phyloP scores from a whole-genome alignment of 371 early-diverging fungal species.

The Catenaria anguillulae region DNA sequence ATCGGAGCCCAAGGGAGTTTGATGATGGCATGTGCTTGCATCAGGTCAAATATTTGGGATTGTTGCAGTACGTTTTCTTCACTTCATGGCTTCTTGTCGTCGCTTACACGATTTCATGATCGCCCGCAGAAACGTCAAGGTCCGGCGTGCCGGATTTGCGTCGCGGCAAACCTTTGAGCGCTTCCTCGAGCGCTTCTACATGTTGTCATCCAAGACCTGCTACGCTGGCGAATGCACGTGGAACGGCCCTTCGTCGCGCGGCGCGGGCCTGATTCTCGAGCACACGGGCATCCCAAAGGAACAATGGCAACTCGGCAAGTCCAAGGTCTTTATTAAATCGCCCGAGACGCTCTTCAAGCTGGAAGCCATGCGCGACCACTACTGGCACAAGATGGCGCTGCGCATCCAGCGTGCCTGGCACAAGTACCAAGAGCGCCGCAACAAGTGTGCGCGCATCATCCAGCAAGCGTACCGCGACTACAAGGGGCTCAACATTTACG shows the following conservation, averaged over 20 bases:
- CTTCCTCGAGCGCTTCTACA: conserved; percentile 84
- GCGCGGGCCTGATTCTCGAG: conserved; percentile 52
- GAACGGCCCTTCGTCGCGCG: conserved; percentile 29
- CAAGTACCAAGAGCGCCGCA: conserved; percentile 29
- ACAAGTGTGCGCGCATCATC: conserved; percentile 59
- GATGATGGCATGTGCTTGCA: conserved; percentile 81
- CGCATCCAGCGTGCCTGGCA: conserved; percentile 20
- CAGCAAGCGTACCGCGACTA: conserved; percentile 26
- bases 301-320: conserved; percentile 88
- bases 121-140: conserved; percentile 86
- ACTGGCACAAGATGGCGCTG: conserved; percentile 31
- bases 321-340: conserved; percentile 94
- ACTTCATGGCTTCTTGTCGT: too few species aligned
- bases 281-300: conserved; percentile 52
- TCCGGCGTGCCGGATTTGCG: conserved; percentile 97
- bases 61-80: conserved; percentile 57
- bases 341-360: conserved; percentile 83
- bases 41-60: conserved; percentile 98
- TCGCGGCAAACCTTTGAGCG: conserved; percentile 77
- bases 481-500: conserved; percentile 44
- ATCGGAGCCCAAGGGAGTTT: conserved; percentile 72
- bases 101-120: too few species aligned
- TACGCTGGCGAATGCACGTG: conserved; percentile 40
- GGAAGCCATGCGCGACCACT: conserved; percentile 49
- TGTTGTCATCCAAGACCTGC: conserved; percentile 44